These are phyloP conservation scores for Soucietia sequanensis DNA, from an alignment of 805 yeast species.

Conservation along the genomic window DNA sequence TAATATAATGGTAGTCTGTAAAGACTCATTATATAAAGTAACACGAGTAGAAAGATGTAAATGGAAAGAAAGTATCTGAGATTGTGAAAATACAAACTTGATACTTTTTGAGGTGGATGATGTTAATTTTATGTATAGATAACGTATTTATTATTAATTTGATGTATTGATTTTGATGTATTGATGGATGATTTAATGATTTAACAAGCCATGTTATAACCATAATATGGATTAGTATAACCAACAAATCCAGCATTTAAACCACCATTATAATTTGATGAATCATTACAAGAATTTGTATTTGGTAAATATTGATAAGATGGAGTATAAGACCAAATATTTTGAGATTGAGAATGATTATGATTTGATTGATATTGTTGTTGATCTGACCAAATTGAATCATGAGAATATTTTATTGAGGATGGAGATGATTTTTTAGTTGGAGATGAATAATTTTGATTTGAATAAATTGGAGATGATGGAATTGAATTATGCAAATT, in stretches of 20 bases:
- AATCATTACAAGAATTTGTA: slow-evolving; percentile 2
- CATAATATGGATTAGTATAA: slow-evolving; percentile 37
- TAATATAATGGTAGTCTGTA: too few relatives aligned
- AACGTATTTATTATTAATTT: too few relatives aligned
- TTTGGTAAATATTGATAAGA: slow-evolving; percentile 16
- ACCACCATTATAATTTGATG: slow-evolving; percentile 13
- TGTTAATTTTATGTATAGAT: too few relatives aligned
- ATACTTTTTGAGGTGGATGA: too few relatives aligned
- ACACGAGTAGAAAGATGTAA: too few relatives aligned
- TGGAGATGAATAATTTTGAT: slow-evolving; percentile 23
- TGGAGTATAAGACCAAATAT: slow-evolving; percentile 26
- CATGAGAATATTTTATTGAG: slow-evolving; percentile 15
- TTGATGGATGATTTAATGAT: too few relatives aligned
- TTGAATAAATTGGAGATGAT: slow-evolving; percentile 19
- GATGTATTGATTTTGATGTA: too few relatives aligned
- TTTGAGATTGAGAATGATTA: slow-evolving; percentile 5
- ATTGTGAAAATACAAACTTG: too few relatives aligned
- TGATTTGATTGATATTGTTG: slow-evolving; percentile 8
- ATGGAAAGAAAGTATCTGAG: too few relatives aligned
- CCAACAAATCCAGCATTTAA: slow-evolving; percentile 25
- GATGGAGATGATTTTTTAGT: slow-evolving; percentile 25
- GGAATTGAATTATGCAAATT: too few relatives aligned
- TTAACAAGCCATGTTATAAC: slow-evolving; percentile 30
- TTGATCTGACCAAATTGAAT: slow-evolving; percentile 25
- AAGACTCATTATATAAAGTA: too few relatives aligned